Base-by-base conservation (phyloP, 139 green algal species). In the Closterium sp. region DNA sequence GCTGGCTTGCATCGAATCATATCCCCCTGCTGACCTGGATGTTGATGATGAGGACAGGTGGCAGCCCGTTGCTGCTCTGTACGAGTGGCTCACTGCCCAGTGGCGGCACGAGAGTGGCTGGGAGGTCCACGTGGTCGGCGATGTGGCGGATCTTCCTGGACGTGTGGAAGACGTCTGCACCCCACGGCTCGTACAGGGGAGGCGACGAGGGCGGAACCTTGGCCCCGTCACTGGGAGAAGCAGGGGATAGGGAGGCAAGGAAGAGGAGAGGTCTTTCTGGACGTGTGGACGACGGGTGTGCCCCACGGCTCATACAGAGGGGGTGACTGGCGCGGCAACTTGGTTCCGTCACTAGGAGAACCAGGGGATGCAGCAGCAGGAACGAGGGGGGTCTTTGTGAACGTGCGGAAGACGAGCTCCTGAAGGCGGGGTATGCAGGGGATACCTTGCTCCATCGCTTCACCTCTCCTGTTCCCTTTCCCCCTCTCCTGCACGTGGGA, bases 131-230 rank as follows among this genome's bases (percentile, higher is more conserved):
- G 81, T 86, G 81, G n/a, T 19, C n/a, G n/a, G 81, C 81, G 28
- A 86, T 86, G 81, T 86, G 81, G 81, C 30, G 81, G 81, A 86
- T 33, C 81, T 86, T 86, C n/a, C 81, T 32, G n/a, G 81, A 34
- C n/a, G 81, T 86, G 81, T 86, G 81, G 28, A 86, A 86, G 0
- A 86, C 81, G 81, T 86, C 81, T 32, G 30, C 81, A 0, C 16
- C 81, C 81, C 81, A 86, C 16, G 81, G 81, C 81, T 86, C 81
- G 81, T 86, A 86, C 16, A 86, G 8, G 8, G 43, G 43, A 16
- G 43, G 43, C 1, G 43, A 12, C 3, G 43, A 12, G 23, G 43
- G 43, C 1, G 43, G 12, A 16, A 69, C 43, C 43, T 69, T 69
- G 43, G 43, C 43, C 23, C 43, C 43, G 23, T 69, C 43, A 69